Base-by-base conservation (phyloP, 257 asterid species). In the Parsonsia alboflavescens region DNA sequence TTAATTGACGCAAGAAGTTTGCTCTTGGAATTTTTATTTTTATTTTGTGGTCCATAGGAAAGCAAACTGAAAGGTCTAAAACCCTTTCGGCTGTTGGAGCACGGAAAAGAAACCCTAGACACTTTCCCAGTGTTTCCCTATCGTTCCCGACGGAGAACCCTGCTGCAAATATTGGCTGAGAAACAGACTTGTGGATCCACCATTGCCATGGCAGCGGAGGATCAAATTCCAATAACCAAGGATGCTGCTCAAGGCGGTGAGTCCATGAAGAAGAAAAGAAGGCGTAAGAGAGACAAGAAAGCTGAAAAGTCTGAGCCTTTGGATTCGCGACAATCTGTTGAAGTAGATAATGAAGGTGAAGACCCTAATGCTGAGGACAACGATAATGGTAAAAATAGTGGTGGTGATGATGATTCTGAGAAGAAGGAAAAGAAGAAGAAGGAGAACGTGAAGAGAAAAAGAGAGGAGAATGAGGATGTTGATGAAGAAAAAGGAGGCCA, bases 381-480 rank as follows among this genome's bases (percentile, higher is more conserved):
- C 78, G 59, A 68, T 22, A 59, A 71, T 56, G 62, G 62, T 76
- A 81, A 39, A 30, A 52, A 16, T 68, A 73, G 26, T 76, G 24
- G 39, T 8, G 74, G 6, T 19, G n/a, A 8, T 68, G 79, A 62
- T 21, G 70, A 44, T 24, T 30, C 59, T n/a, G 39, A n/a, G 78
- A 79, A 57, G 76, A 83, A n/a, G 73, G 77, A 71, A 83, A 79
- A 24, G 79, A 82, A 54, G 78, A 74, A 66, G 70, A 74, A n/a
- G 77, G 22, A 53, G 82, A 75, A 54, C 61, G 46, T 10, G 78
- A 78, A 66, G 83, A 72, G 64, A 42, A 73, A 16, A 68, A 78
- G 68, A 0, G 57, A 74, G 11, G 57, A 74, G 73, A 30, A 36
- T 12, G 76, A 64, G 22, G 82, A 70, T 28, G 81, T 68, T 7